A percentile compares a stretch with the other conserved stretches of the same genome.
Evolutionary conservation across 2,329 filamentous ascomycete species (phyloP).

Genomic region (Pseudopyrenochaeta lycopersici): DNA sequence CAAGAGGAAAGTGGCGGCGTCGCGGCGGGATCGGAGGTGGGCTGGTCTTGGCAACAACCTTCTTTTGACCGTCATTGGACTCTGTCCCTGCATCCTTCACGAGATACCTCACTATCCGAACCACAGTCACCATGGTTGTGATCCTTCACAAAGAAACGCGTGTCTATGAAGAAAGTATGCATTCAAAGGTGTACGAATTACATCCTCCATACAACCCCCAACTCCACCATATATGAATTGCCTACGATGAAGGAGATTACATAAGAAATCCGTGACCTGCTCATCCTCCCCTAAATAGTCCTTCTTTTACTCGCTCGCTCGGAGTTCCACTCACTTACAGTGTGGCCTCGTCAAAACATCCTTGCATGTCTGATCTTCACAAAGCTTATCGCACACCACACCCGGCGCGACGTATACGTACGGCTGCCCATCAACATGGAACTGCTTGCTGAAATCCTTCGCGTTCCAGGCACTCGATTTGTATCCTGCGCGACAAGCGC

Average conservation of each 20-base stretch:
- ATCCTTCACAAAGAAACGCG: background rate
- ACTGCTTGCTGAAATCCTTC: slow-evolving; percentile 40
- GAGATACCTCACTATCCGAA: background rate
- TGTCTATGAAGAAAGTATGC: slow-evolving; percentile 8
- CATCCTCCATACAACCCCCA: slow-evolving; percentile 19
- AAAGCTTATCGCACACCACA: slow-evolving; percentile 32
- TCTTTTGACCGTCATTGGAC: slow-evolving; percentile 8
- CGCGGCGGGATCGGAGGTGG: slow-evolving; percentile 37
- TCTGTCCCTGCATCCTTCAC: too few species aligned
- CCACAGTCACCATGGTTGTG: background rate
- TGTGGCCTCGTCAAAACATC: slow-evolving; percentile 31
- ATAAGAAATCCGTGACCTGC: background rate
- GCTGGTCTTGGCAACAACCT: slow-evolving; percentile 14
- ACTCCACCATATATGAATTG: slow-evolving; percentile 16
- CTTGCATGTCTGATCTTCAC: slow-evolving; percentile 27
- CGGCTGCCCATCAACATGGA: slow-evolving; percentile 31
- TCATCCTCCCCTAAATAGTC: background rate
- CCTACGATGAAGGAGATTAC: slow-evolving; percentile 8
- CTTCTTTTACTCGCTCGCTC: background rate
- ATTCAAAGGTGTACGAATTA: slow-evolving; percentile 21
- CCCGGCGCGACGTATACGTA: slow-evolving; percentile 35
- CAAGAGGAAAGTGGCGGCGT: slow-evolving; percentile 32
- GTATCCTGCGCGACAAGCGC: slow-evolving; percentile 39
- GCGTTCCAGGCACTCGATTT: slow-evolving; percentile 24
- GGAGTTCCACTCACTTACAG: slow-evolving; percentile 21